Evolutionary conservation across 352 stramenopile species (phyloP), one percentile per base, ranked within the genome.

Genomic region (Globisporangium nunn): DNA sequence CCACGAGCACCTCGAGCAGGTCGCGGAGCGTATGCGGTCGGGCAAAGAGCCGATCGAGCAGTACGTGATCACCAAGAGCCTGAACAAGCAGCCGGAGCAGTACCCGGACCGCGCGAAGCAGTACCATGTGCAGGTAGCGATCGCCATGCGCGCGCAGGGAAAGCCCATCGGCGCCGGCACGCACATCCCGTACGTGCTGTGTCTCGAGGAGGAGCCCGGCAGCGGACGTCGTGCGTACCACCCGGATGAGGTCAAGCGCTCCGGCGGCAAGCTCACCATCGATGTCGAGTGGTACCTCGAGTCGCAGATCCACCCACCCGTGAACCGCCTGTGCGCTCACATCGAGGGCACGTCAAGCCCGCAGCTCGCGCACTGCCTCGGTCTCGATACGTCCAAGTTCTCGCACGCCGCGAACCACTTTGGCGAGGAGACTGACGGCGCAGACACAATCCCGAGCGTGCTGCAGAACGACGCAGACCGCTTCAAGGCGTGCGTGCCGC

Each of bases 31-130:
- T 43, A 98, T 99, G 84, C 81, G 96, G n/a, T 87, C 78, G 2
- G 91, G 87, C n/a, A 85, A 98, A 12, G 76, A 99, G 39, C 78
- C 87, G 4, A 79, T 99, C 35, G 88, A 97, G 43, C 95, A 99
- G 74, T 99, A 98, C 70, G 85, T 99, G 23, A 99, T 99, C 64
- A 99, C 97, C 15, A 99, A 99, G 78, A 98, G 95, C 35, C 78
- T 99, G 28, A 99, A 98, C 86, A 99, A 99, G 66, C 88, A 96
- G 58, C 96, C 97, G 6, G 96, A 98, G 66, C 93, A 99, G 59
- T 98, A 98, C 61, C 95, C 96, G 4, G 96, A 99, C 82, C 86
- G 81, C 18, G 98, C 98, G 53, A 95, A 93, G 58, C 91, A 98
- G 66, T 88, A 91, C 58, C 98, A 99, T 71, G 87, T 99, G 2